phyloP scores from a whole-genome alignment of 108 stramenopile genomes.

The Cyclostephanos tholiformis region DNA sequence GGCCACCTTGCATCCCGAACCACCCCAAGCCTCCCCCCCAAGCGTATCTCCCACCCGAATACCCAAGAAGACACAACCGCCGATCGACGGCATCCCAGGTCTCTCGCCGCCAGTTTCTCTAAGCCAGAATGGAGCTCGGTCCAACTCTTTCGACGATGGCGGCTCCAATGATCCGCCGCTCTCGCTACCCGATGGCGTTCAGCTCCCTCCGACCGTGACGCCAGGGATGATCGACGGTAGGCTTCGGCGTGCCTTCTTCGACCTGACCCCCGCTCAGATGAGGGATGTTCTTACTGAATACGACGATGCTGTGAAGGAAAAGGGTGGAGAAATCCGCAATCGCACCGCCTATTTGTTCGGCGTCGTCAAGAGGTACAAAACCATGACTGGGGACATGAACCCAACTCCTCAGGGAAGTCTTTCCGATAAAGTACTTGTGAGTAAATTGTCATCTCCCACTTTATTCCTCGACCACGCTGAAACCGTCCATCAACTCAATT shows the following conservation, averaged over 20 bases:
- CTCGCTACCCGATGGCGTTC: conserved; percentile 23
- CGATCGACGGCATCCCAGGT: not conserved
- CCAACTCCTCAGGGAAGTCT: conserved; percentile 63
- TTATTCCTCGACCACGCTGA: not conserved
- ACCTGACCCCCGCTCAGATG: conserved; percentile 58
- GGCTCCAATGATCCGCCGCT: too few species aligned
- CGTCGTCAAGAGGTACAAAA: conserved; percentile 75
- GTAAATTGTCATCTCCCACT: not conserved
- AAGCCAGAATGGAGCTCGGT: not conserved
- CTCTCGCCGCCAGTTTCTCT: not conserved
- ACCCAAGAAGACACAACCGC: conserved; percentile 7
- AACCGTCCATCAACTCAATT: conserved; percentile 7
- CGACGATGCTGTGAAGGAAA: conserved; percentile 73
- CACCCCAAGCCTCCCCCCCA: conserved; percentile 14
- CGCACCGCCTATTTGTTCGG: conserved; percentile 78
- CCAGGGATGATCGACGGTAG: conserved; percentile 29
- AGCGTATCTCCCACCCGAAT: conserved; percentile 9
- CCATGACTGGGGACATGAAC: conserved; percentile 41
- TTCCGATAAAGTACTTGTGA: conserved; percentile 60
- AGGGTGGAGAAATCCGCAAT: conserved; percentile 70
- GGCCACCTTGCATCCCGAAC: conserved; percentile 10
- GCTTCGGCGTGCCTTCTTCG: conserved; percentile 4
- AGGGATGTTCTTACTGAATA: conserved; percentile 77
- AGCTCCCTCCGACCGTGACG: conserved; percentile 39
- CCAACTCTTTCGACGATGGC: conserved; percentile 10